Evolutionary conservation across 495 filamentous ascomycete species (phyloP).

Genomic region (Lichina pygmaea): DNA sequence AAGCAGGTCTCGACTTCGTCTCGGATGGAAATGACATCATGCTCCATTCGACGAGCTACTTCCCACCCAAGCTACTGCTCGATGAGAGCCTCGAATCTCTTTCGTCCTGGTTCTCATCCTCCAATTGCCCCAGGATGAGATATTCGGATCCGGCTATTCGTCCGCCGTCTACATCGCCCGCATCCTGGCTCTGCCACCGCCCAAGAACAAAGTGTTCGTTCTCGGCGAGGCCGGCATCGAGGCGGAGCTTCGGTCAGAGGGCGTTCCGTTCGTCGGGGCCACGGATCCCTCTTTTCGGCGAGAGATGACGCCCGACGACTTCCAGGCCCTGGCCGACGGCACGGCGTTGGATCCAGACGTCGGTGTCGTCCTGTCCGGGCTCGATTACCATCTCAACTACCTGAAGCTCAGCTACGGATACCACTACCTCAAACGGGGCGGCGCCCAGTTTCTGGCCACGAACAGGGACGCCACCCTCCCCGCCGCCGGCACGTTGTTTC

Average conservation of each 20-base stretch:
- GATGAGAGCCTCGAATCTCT: not conserved
- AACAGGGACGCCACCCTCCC: constrained; percentile 80
- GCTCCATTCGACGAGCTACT: constrained; percentile 3
- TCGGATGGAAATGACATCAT: not conserved
- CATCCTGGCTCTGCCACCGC: constrained; percentile 48
- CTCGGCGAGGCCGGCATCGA: constrained; percentile 83
- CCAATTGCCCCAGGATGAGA: constrained; percentile 37
- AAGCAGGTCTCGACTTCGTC: not conserved
- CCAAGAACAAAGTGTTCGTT: constrained; percentile 79
- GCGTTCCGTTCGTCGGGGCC: constrained; percentile 59
- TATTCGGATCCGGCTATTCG: constrained; percentile 88
- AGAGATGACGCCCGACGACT: constrained; percentile 56
- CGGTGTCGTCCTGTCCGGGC: constrained; percentile 61
- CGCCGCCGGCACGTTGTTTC: constrained; percentile 53
- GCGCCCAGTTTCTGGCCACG: constrained; percentile 79
- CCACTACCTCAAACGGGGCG: constrained; percentile 53
- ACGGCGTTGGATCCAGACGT: constrained; percentile 63
- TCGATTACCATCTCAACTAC: constrained; percentile 89
- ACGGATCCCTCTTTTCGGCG: constrained; percentile 57
- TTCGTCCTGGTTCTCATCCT: too few relatives aligned
- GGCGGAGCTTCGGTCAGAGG: constrained; percentile 53
- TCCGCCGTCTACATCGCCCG: constrained; percentile 88
- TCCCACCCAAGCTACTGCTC: not conserved
- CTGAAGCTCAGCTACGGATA: constrained; percentile 61
- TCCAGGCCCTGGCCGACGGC: constrained; percentile 43